phyloP scores from a whole-genome alignment of 1,284 basidiomycete species.

The Ganoderma multipileum region DNA sequence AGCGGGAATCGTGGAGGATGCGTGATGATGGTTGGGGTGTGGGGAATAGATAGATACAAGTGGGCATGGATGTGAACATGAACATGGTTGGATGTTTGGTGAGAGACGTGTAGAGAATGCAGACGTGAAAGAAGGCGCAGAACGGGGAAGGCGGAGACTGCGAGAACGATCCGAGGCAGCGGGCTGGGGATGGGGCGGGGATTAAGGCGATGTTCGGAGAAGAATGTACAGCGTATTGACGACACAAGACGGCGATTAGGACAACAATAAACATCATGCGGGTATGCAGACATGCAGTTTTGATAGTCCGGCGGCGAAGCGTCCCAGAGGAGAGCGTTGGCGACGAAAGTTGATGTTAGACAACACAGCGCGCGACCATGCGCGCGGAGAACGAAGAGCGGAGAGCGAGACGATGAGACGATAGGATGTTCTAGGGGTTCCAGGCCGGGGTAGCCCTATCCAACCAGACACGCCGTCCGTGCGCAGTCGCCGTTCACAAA shows the following conservation, averaged over 20 bases:
- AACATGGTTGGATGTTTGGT: constrained; percentile 2
- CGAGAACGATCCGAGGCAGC: neutral
- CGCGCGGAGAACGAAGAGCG: constrained; percentile 19
- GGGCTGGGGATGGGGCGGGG: constrained; percentile 8
- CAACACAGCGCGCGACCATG: constrained; percentile 23
- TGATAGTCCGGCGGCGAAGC: constrained; percentile 23
- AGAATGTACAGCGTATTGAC: constrained; percentile 19
- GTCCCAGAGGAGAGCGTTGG: constrained; percentile 21
- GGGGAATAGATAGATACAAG: constrained; percentile 28
- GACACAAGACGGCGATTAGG: constrained; percentile 17
- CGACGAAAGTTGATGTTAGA: constrained; percentile 26
- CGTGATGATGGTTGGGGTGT: neutral
- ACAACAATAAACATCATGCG: constrained; percentile 33
- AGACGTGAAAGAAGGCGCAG: constrained; percentile 6
- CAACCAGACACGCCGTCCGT: constrained; percentile 11
- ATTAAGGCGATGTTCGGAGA: constrained; percentile 13
- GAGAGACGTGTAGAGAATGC: neutral
- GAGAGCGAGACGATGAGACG: constrained; percentile 11
- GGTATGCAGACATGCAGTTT: constrained; percentile 30
- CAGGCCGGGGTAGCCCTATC: constrained; percentile 19
- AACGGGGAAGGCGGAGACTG: neutral
- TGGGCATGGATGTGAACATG: constrained; percentile 14
- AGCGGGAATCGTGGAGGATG: constrained; percentile 10
- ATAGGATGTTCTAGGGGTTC: constrained; percentile 12
- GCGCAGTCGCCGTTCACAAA: constrained; percentile 6